Conservation (phyloP, 2,329 filamentous ascomycete genomes). For the Trichophyton rubrum region DNA sequence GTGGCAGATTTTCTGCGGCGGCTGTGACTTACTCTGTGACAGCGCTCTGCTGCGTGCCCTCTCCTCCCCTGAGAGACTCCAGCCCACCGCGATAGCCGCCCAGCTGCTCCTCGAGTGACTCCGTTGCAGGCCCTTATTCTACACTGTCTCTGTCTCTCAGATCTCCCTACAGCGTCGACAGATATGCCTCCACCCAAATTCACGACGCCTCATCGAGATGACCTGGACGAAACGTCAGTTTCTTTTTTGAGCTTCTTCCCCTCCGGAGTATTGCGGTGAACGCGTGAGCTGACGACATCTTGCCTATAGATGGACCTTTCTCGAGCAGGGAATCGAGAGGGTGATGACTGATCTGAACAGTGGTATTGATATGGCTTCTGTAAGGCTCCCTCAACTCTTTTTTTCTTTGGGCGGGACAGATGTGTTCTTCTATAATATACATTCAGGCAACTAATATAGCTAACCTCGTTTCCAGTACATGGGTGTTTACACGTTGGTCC, state of each 20-base stretch:
- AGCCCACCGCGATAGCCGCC: not conserved
- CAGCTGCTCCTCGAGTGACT: not conserved
- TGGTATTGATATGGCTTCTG: constrained; percentile 84
- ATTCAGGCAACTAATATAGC: not conserved
- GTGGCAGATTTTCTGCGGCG: not conserved
- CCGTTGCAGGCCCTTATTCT: not conserved
- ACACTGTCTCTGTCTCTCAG: not conserved
- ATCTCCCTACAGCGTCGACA: not conserved
- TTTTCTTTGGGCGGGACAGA: too few species aligned
- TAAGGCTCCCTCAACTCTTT: constrained; percentile 29
- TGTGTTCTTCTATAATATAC: not conserved
- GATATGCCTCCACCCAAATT: constrained; percentile 20
- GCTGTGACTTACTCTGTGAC: not conserved
- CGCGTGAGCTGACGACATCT: not conserved
- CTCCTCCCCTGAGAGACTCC: not conserved
- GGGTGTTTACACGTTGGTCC: constrained; percentile 75
- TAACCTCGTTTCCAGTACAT: constrained; percentile 53
- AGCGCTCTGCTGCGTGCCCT: not conserved
- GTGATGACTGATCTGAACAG: constrained; percentile 89
- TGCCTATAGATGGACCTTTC: constrained; percentile 63
- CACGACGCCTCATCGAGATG: constrained; percentile 42
- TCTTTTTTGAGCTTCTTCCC: constrained; percentile 12
- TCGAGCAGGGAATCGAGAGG: constrained; percentile 75
- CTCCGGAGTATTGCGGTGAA: not conserved
- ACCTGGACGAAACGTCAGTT: constrained; percentile 49